Percentiles rank a stretch among this genome's conserved stretches.
Conservation (phyloP, 768 basidiomycete species). For the Boletus huronensis region DNA sequence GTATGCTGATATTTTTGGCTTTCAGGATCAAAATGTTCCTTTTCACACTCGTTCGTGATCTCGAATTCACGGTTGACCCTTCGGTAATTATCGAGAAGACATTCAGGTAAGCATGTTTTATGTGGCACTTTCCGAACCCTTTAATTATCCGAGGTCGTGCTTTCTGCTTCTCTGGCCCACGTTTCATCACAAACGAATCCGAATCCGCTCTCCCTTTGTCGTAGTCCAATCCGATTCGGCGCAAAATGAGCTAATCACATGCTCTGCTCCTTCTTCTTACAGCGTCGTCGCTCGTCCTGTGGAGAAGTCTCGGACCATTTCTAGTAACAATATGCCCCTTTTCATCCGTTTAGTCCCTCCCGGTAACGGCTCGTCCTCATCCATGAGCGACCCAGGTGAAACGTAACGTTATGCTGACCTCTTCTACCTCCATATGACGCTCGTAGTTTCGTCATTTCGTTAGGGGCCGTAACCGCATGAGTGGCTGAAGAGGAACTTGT, state of each 20-base stretch:
- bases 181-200: slow-evolving; percentile 18
- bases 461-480: slow-evolving; percentile 13
- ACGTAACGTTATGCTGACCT: slow-evolving; percentile 16
- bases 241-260: slow-evolving; percentile 17
- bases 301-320: slow-evolving; percentile 49
- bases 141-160: slow-evolving; percentile 21
- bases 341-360: slow-evolving; percentile 36
- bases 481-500: slow-evolving; percentile 8
- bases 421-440: slow-evolving; percentile 9
- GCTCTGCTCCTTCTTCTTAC: slow-evolving; percentile 9
- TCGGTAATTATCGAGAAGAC: slow-evolving; percentile 58
- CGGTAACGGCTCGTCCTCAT: slow-evolving; percentile 8
- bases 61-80: slow-evolving; percentile 51
- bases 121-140: slow-evolving; percentile 18
- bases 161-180: slow-evolving; percentile 12
- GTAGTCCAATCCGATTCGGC: slow-evolving; percentile 6
- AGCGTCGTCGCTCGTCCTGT: slow-evolving; percentile 57
- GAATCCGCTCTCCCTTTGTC: slow-evolving; percentile 2
- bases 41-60: slow-evolving; percentile 53
- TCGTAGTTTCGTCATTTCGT: slow-evolving; percentile 17
- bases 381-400: slow-evolving; percentile 5
- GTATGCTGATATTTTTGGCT: slow-evolving; percentile 21
- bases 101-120: slow-evolving; percentile 47
- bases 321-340: slow-evolving; percentile 62
- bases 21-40: slow-evolving; percentile 61